A percentile compares a stretch with the other conserved stretches of the same genome.
These are phyloP conservation scores for Theobroma cacao DNA, from an alignment of 345 rosid species.

Conservation along the genomic window DNA sequence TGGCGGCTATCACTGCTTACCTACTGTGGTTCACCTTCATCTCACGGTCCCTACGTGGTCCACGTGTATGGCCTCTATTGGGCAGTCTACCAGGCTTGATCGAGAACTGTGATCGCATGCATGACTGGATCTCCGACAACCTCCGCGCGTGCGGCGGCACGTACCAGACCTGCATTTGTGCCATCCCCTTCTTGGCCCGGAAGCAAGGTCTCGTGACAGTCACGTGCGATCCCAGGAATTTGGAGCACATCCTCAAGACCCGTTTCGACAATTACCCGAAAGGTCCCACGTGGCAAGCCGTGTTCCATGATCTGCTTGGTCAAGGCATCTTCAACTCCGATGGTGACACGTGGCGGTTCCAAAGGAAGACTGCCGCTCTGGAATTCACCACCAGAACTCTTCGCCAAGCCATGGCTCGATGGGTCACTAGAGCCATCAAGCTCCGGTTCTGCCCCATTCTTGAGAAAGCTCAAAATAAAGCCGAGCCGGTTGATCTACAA, in stretches of 20 bases:
- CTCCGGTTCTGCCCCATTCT: slow-evolving; percentile 69
- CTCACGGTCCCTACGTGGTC: slow-evolving; percentile 78
- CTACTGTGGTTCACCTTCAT: slow-evolving; percentile 85
- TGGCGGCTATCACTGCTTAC: slow-evolving; percentile 70
- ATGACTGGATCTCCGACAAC: slow-evolving; percentile 96
- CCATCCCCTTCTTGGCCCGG: slow-evolving; percentile 70
- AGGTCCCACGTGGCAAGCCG: slow-evolving; percentile 98
- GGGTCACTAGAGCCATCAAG: slow-evolving; percentile 82
- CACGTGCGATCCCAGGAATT: slow-evolving; percentile 88
- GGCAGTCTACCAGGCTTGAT: slow-evolving; percentile 95
- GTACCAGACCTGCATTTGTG: slow-evolving; percentile 95
- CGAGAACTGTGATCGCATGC: slow-evolving; percentile 86
- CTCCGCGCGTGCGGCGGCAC: slow-evolving; percentile 94
- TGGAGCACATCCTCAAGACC: slow-evolving; percentile 83
- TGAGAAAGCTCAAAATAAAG: slow-evolving; percentile 43
- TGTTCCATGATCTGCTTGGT: slow-evolving; percentile 88
- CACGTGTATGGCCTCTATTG: slow-evolving; percentile 84
- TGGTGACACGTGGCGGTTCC: slow-evolving; percentile 92
- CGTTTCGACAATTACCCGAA: slow-evolving; percentile 92
- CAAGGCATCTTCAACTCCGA: slow-evolving; percentile 93
- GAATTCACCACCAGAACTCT: slow-evolving; percentile 96
- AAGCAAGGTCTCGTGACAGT: slow-evolving; percentile 96
- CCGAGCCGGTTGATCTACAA: slow-evolving; percentile 74
- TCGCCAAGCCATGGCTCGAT: slow-evolving; percentile 97
- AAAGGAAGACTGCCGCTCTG: slow-evolving; percentile 93